Evolutionary conservation across 768 basidiomycete genomes (phyloP), one percentile per base, ranked within the genome.

Genomic region (Tulasnella sp.): DNA sequence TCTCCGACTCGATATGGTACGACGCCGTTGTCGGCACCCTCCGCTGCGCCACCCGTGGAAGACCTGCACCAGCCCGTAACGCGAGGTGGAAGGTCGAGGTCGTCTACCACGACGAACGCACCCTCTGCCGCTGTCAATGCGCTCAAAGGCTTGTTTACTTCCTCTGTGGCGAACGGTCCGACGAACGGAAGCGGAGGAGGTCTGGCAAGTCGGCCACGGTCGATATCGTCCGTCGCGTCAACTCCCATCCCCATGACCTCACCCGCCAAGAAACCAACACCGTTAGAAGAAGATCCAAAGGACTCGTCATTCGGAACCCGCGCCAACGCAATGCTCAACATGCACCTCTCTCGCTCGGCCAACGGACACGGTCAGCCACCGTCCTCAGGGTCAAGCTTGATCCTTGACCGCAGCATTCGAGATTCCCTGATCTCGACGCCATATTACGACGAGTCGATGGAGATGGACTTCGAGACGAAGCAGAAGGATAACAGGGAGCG

Each of bases 61-160:
- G 76, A 40, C 31, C 24, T 46, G 18, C 76, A 37, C 24, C 54
- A 54, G 24, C 54, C 76, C 22, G 48, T 31, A 4, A 58, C 42
- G 31, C 24, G 76, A 31, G 44, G 46, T 1, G 48, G 76, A 22
- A 42, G 48, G 28, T 40, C 48, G 14, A n/a, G 48, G 41, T 31
- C 74, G 28, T 60, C 76, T 24, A 40, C 48, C 34, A 60, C 76
- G 31, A 77, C 54, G 8, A 48, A 41, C 40, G 40, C n/a, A 9
- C 48, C 74, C 40, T 54, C 75, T 3, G 44, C 54, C 2, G 75
- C 75, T 14, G 80, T 76, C 12, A 37, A 76, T n/a, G 80, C 80
- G 1, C 76, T 80, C 18, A 80, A 80, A 50, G 80, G 80, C 1
- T 69, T 80, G n/a, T 80, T 80, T 46, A 42, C 64, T 72, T 24